phyloP scores from a whole-genome alignment of 2,329 filamentous ascomycete species.

The Zasmidium angulare region DNA sequence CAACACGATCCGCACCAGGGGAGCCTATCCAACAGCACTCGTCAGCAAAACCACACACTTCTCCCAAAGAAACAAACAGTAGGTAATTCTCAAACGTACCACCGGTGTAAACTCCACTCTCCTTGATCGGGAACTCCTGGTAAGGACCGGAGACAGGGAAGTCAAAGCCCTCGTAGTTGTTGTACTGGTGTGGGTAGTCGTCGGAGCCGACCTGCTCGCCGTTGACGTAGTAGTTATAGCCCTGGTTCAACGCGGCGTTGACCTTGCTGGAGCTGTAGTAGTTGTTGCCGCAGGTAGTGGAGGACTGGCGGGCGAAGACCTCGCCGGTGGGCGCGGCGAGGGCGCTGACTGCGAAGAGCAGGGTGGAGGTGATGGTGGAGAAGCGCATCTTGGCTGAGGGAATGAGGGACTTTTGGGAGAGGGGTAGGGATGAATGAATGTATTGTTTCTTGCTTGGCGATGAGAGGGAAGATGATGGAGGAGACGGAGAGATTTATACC shows the following conservation, averaged over 20 bases:
- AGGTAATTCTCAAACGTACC: slow-evolving; percentile 43
- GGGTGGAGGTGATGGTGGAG: slow-evolving; percentile 29
- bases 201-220: slow-evolving; percentile 37
- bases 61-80: slow-evolving; percentile 19
- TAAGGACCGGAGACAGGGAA: slow-evolving; percentile 60
- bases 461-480: background rate
- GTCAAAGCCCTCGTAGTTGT: slow-evolving; percentile 49
- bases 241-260: slow-evolving; percentile 50
- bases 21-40: slow-evolving; percentile 1
- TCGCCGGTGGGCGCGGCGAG: slow-evolving; percentile 27
- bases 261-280: slow-evolving; percentile 55
- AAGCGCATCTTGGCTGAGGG: slow-evolving; percentile 27
- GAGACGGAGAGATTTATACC: slow-evolving; percentile 11
- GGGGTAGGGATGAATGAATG: background rate
- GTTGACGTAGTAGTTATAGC: slow-evolving; percentile 50
- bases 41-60: background rate
- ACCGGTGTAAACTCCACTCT: slow-evolving; percentile 53
- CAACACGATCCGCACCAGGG: slow-evolving; percentile 9
- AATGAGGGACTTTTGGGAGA: background rate
- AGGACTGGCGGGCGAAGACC: slow-evolving; percentile 44
- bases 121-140: slow-evolving; percentile 63
- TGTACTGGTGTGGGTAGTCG: slow-evolving; percentile 34
- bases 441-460: background rate
- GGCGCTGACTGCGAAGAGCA: slow-evolving; percentile 30
- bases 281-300: slow-evolving; percentile 54